Base-by-base conservation (phyloP, 1,284 basidiomycete species). In the Ceraceosorus bombacis region DNA sequence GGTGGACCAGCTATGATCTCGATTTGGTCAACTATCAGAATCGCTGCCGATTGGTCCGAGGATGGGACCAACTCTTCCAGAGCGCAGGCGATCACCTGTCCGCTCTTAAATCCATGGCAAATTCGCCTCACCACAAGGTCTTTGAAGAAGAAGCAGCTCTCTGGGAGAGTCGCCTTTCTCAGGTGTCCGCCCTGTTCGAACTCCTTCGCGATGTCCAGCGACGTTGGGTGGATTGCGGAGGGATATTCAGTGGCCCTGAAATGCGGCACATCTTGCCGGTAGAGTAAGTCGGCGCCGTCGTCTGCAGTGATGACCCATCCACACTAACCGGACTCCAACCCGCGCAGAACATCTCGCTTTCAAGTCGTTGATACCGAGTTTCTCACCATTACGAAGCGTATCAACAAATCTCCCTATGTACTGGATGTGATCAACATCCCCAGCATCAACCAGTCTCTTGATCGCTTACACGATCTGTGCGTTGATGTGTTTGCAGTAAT, bases 201-300 rank as follows among this genome's bases (percentile, higher is more conserved):
- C 88, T 97, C 46, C 98, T 95, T 95, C 95, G 97, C 70, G 95
- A 98, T 69, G 95, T 99, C 12, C 96, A 99, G 74, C 85, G 95
- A 5, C 95, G 98, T 81, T 99, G 95, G 95, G 95, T 99, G 0
- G 99, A 99, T 76, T 83, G 99, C 57, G 94, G 98, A 60, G 95
- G 95, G 56, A 97, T 99, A 74, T 99, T 99, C 80, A 90, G 91
- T n/a, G 92, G 93, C 49, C 84, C 97, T 91, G 79, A 74, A 60
- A 76, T 76, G 37, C 68, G 69, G 49, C 95, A 98, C 78, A 86
- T 99, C 15, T 85, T 99, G 6, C 96, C 96, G 0, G 89, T 96
- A 62, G 96, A 99, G 80, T 93, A 27, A 27, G 27, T 27, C 27
- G 27, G 27, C 27, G 27, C 27, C 27, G 27, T 27, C 27, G 27